A percentile compares a stretch with the other conserved stretches of the same genome.
Evolutionary conservation across 805 yeast species (phyloP).

Genomic region (Candida patagonica): DNA sequence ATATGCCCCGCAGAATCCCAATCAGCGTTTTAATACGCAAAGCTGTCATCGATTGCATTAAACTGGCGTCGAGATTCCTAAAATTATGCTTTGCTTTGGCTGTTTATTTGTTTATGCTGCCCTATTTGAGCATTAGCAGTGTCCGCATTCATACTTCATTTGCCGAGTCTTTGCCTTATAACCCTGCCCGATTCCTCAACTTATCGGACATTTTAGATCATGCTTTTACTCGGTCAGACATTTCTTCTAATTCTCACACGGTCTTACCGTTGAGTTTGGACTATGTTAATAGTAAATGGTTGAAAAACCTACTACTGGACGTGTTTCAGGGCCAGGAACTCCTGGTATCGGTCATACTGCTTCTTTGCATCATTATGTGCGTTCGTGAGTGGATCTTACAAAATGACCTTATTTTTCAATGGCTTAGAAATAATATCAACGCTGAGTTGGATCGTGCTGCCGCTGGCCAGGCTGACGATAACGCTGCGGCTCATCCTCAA

Average conservation of each 20-base stretch:
- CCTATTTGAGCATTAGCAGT: constrained; percentile 17
- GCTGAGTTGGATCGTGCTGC: no score
- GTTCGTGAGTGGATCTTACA: constrained; percentile 29
- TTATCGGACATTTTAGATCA: not conserved
- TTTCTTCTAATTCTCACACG: not conserved
- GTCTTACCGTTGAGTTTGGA: constrained; percentile 4
- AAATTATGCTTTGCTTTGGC: not conserved
- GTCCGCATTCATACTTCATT: constrained; percentile 15
- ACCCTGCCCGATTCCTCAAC: not conserved
- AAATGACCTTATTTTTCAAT: constrained; percentile 19
- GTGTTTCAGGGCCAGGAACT: constrained; percentile 24
- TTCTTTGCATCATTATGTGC: constrained; percentile 32
- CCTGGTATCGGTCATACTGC: constrained; percentile 18
- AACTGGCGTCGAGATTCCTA: constrained; percentile 6
- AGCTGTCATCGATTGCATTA: constrained; percentile 20
- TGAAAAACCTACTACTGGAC: constrained; percentile 10
- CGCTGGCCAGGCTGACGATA: no score
- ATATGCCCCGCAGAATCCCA: constrained; percentile 62
- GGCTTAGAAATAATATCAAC: not conserved
- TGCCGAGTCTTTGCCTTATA: constrained; percentile 17
- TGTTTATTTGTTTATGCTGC: constrained; percentile 15
- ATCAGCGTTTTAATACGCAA: constrained; percentile 37
- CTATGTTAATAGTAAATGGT: not conserved
- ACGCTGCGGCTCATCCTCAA: no score
- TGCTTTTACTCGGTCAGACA: not conserved